Percentiles rank a stretch among this genome's conserved stretches.
Evolutionary conservation across 2,329 filamentous ascomycete genomes (phyloP).

Genomic region (Monilinia aucupariae): DNA sequence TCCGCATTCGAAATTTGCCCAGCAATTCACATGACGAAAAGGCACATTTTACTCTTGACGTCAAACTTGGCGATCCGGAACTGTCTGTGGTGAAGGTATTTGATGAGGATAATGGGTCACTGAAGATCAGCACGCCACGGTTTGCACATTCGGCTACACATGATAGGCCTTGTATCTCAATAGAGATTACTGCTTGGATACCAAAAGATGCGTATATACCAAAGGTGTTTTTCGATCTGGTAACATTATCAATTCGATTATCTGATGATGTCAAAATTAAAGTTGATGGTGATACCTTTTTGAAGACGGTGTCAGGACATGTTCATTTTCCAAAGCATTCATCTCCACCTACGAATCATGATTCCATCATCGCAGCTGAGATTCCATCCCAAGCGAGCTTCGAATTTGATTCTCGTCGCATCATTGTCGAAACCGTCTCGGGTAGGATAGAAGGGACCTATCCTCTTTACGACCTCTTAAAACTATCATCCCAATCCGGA

Average conservation of each 20-base stretch:
- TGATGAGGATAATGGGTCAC: conserved; percentile 22
- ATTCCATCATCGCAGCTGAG: conserved; percentile 17
- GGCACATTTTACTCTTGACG: conserved; percentile 27
- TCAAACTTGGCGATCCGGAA: conserved; percentile 27
- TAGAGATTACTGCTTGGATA: conserved; percentile 33
- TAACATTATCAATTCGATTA: conserved; percentile 23
- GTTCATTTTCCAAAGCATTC: conserved; percentile 25
- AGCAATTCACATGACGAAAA: conserved; percentile 22
- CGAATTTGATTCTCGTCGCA: conserved; percentile 23
- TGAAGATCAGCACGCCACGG: conserved; percentile 30
- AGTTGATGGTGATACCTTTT: conserved; percentile 22
- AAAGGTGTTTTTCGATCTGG: conserved; percentile 24
- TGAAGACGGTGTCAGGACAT: conserved; percentile 26
- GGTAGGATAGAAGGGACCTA: conserved; percentile 30
- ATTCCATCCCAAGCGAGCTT: background rate
- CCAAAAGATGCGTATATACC: conserved; percentile 29
- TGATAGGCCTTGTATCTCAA: conserved; percentile 28
- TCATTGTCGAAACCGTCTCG: conserved; percentile 29
- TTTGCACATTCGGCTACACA: conserved; percentile 17
- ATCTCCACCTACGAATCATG: background rate
- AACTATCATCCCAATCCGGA: conserved; percentile 28
- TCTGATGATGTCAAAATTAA: conserved; percentile 30
- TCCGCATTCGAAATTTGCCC: conserved; percentile 26
- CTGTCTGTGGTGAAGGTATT: conserved; percentile 24
- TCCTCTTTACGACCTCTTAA: conserved; percentile 31